Percentiles rank a stretch among this genome's conserved stretches.
These are phyloP conservation scores for Saitoella complicata DNA, from an alignment of 805 yeast genomes.

Conservation along the genomic window DNA sequence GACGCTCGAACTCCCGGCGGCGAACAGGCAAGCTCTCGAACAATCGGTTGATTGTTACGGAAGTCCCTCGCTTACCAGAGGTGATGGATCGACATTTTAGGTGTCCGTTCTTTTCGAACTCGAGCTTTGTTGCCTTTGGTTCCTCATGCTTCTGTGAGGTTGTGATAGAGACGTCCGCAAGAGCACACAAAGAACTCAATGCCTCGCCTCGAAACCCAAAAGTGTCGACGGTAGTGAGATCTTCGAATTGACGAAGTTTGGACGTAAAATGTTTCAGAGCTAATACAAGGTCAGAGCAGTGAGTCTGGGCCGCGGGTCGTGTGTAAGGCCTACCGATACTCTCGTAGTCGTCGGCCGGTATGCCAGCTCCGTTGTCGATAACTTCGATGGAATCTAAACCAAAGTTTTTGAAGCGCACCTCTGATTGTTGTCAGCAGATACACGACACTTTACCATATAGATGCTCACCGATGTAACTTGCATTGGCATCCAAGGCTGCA, in stretches of 20 bases:
- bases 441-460: too few species aligned
- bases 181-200: slow-evolving; percentile 34
- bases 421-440: slow-evolving; percentile 17
- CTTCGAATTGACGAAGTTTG: slow-evolving; percentile 27
- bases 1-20: slow-evolving; percentile 51
- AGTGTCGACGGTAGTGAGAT: slow-evolving; percentile 26
- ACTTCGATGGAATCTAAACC: slow-evolving; percentile 63
- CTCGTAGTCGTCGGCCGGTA: slow-evolving; percentile 31
- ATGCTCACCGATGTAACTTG: slow-evolving; percentile 33
- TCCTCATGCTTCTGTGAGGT: slow-evolving; percentile 29
- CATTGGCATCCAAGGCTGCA: slow-evolving; percentile 46
- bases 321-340: slow-evolving; percentile 21
- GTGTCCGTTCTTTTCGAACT: slow-evolving; percentile 39
- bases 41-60: slow-evolving; percentile 38
- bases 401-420: slow-evolving; percentile 48
- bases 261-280: slow-evolving; percentile 38
- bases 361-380: slow-evolving; percentile 60
- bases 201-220: slow-evolving; percentile 70
- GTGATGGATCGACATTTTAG: slow-evolving; percentile 24
- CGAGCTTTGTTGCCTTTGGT: slow-evolving; percentile 44
- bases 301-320: too few species aligned
- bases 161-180: slow-evolving; percentile 30
- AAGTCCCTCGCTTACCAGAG: slow-evolving; percentile 56
- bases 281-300: background rate
- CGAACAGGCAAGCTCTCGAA: slow-evolving; percentile 68